Percentiles rank a stretch among this genome's conserved stretches.
Evolutionary conservation across 2,329 filamentous ascomycete species (phyloP).

Genomic region (Ambrosiella cleistominuta): DNA sequence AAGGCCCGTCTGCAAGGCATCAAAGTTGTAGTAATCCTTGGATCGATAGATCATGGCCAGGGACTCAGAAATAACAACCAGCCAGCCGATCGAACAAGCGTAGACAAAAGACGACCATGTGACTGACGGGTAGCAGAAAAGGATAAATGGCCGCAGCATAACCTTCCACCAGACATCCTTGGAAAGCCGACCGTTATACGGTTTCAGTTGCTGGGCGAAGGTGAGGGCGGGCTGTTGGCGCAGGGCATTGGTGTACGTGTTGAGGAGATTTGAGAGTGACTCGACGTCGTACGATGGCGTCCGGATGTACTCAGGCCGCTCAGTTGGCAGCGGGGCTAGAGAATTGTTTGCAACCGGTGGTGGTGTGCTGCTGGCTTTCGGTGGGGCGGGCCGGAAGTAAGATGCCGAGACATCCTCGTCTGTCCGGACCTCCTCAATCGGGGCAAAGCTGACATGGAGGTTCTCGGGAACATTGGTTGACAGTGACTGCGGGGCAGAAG

Average conservation of each 20-base stretch:
- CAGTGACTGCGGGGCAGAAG: background rate
- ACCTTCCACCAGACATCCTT: slow-evolving; percentile 67
- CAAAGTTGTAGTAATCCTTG: slow-evolving; percentile 58
- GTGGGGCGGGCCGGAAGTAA: background rate
- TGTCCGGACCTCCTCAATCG: slow-evolving; percentile 4
- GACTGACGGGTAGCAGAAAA: slow-evolving; percentile 75
- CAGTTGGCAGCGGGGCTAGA: background rate
- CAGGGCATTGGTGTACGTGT: slow-evolving; percentile 53
- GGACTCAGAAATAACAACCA: slow-evolving; percentile 77
- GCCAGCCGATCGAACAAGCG: slow-evolving; percentile 76
- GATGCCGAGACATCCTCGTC: background rate
- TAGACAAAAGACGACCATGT: slow-evolving; percentile 80
- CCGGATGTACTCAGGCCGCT: slow-evolving; percentile 5
- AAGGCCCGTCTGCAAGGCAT: slow-evolving; percentile 60
- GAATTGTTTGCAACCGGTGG: background rate
- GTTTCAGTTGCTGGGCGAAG: slow-evolving; percentile 55
- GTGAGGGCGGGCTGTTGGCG: slow-evolving; percentile 49
- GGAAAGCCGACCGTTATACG: slow-evolving; percentile 62
- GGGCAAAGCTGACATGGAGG: slow-evolving; percentile 20
- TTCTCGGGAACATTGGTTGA: slow-evolving; percentile 16
- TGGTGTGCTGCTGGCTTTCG: background rate
- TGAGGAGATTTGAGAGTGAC: slow-evolving; percentile 14
- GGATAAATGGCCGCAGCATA: slow-evolving; percentile 61
- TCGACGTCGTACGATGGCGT: slow-evolving; percentile 10
- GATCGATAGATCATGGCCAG: slow-evolving; percentile 65